Conservation (phyloP, 106 monocot genomes). For the Dioscorea dumetorum region DNA sequence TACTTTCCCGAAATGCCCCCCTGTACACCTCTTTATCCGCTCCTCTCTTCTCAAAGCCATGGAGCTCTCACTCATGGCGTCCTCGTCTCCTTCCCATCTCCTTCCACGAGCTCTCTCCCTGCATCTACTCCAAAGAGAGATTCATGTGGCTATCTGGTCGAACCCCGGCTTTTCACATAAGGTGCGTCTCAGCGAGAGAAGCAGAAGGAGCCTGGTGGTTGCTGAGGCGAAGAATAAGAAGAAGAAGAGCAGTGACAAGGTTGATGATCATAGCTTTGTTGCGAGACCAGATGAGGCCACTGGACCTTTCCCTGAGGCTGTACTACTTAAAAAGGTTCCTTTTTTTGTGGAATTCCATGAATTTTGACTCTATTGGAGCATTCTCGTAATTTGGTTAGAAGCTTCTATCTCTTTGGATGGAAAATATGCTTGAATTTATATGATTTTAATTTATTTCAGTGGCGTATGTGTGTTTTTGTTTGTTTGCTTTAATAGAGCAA, state of each 20-base stretch:
- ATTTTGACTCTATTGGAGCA: too few relatives aligned
- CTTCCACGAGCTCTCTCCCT: neutral
- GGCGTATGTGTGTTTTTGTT: too few relatives aligned
- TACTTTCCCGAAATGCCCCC: too few relatives aligned
- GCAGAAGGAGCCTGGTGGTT: slow-evolving; percentile 7
- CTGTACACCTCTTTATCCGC: too few relatives aligned
- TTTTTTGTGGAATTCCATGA: slow-evolving; percentile 3
- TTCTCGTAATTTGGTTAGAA: too few relatives aligned
- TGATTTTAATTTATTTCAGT: too few relatives aligned
- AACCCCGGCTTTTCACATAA: neutral
- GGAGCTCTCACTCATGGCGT: neutral
- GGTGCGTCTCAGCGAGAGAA: neutral
- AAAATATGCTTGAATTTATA: too few relatives aligned
- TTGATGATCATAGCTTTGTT: slow-evolving; percentile 46
- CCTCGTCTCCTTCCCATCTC: neutral
- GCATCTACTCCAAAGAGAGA: neutral
- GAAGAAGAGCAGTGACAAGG: slow-evolving; percentile 9
- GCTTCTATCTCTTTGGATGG: too few relatives aligned
- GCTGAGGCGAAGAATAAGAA: slow-evolving; percentile 38
- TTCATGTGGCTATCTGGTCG: too few relatives aligned
- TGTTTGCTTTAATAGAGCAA: too few relatives aligned
- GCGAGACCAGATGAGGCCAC: slow-evolving; percentile 64
- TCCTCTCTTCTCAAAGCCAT: neutral
- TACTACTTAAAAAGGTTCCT: slow-evolving; percentile 76
- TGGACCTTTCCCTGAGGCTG: slow-evolving; percentile 77